Base-by-base conservation (phyloP, 306 rosid genomes). In the Ochetophila trinervis region DNA sequence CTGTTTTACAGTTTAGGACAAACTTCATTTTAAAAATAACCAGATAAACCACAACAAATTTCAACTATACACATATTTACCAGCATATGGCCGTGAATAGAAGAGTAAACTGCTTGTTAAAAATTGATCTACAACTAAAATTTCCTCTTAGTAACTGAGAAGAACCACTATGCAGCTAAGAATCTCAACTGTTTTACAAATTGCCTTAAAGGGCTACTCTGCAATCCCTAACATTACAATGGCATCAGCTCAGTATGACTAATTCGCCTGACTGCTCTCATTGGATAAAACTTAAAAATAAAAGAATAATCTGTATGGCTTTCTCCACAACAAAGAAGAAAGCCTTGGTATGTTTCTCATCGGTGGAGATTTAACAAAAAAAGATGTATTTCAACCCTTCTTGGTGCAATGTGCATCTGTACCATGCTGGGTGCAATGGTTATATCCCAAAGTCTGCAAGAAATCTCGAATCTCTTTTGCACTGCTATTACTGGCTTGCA, bases 361-460 rank as follows among this genome's bases (percentile, higher is more conserved):
- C 17, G 3, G 32, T 63, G 64, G 66, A 80, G 60, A 57, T 52
- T 57, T 27, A 56, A 53, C 65, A 44, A 36, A 74, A 35, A 13
- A 9, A 4, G 30, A 57, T 54, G n/a, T 34, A 57, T n/a, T 62
- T 66, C 76, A 84, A 71, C 70, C 82, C 74, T 79, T 80, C 81
- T 94, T 90, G 76, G 85, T 78, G 86, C 97, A 90, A 72, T 88
- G 97, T 18, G 99, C 97, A 81, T 94, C 99, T 8, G 97, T 88
- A 67, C 91, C 97, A 71, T 80, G 97, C 78, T 80, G 84, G 19
- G 86, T 88, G 74, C 97, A 94, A 64, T 83, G 83, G 62, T 65
- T 66, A 62, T 94, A 94, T 45, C 99, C 99, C 67, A 94, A 88
- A 72, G 76, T 78, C 4, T 22, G 78, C 6, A 94, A 87, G 62